Conservation (phyloP, 2,329 filamentous ascomycete species). For the Hypoxylon rubiginosum region DNA sequence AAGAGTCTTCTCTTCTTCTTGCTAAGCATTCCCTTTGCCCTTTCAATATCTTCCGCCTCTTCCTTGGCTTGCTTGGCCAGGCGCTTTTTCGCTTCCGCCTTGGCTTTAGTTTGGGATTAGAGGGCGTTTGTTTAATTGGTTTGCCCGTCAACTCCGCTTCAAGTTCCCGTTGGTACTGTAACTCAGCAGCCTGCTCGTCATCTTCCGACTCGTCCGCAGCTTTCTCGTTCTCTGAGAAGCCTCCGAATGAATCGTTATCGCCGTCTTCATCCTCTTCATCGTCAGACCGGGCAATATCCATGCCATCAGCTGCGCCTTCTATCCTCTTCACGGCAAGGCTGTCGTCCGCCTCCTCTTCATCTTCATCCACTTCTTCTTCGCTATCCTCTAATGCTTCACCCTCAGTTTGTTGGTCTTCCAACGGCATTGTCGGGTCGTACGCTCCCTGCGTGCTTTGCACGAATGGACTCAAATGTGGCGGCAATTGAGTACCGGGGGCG, state of each 20-base stretch:
- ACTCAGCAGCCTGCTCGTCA: constrained; percentile 71
- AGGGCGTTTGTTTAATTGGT: constrained; percentile 64
- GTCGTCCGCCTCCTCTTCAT: constrained; percentile 55
- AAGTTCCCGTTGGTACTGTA: constrained; percentile 87
- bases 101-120: constrained; percentile 70
- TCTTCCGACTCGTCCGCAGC: constrained; percentile 61
- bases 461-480: constrained; percentile 96
- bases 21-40: constrained; percentile 97
- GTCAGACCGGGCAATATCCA: constrained; percentile 65
- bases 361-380: constrained; percentile 65
- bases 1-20: constrained; percentile 98
- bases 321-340: constrained; percentile 54
- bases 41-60: constrained; percentile 89
- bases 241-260: constrained; percentile 60
- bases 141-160: constrained; percentile 90
- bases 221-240: constrained; percentile 65
- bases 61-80: constrained; percentile 77
- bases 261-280: too few species aligned
- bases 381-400: constrained; percentile 82
- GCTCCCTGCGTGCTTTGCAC: constrained; percentile 87
- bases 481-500: constrained; percentile 87
- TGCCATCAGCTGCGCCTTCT: constrained; percentile 61
- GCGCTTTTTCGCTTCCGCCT: constrained; percentile 78
- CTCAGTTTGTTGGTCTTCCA: constrained; percentile 90
- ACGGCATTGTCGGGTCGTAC: constrained; percentile 89